Evolutionary conservation across 805 yeast genomes (phyloP), one percentile per base, ranked within the genome.

Genomic region (Lipomyces kockii): DNA sequence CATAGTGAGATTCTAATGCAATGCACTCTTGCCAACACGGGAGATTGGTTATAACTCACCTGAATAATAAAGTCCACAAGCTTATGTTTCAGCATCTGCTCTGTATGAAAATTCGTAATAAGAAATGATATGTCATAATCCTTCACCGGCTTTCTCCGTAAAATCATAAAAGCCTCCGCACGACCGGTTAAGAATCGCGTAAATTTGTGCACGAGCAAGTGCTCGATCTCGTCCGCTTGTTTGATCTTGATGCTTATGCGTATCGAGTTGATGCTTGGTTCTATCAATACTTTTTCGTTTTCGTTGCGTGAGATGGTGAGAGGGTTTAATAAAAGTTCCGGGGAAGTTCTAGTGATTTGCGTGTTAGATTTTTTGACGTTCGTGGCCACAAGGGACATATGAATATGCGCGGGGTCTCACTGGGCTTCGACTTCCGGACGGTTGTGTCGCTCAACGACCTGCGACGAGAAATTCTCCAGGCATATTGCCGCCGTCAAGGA

Each of bases 181-280:
- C 99, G 88, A 62, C 94, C 92, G 22, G 97, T 93, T 76, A 95
- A 84, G 78, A 95, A 95, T 72, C 97, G 83, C 4, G 98, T 90
- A 79, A 95, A 95, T 80, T 93, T 93, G 78, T 92, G 97, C 55
- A 95, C 99, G 71, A 95, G 83, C 67, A 95, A 92, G 74, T 87
- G 90, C 81, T 95, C 99, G 77, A 95, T 93, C 78, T 95, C 99
- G 79, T 95, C 99, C 12, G 97, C 97, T 80, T 95, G 99, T 79
- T 95, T 95, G 79, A 95, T 94, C 78, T 89, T 90, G 74, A 95
- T 89, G 54, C 95, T 89, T 32, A 95, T 89, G 76, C 99, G 85
- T 52, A 93, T 91, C 0, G 97, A 90, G 80, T 95, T 95, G 76
- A 95, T 89, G 70, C 97, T 89, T 12, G 98, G 92, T 78, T 95